Percentiles rank a stretch among this genome's conserved stretches.
Conservation (phyloP, 441 rosid genomes). For the Gossypium lobatum region DNA sequence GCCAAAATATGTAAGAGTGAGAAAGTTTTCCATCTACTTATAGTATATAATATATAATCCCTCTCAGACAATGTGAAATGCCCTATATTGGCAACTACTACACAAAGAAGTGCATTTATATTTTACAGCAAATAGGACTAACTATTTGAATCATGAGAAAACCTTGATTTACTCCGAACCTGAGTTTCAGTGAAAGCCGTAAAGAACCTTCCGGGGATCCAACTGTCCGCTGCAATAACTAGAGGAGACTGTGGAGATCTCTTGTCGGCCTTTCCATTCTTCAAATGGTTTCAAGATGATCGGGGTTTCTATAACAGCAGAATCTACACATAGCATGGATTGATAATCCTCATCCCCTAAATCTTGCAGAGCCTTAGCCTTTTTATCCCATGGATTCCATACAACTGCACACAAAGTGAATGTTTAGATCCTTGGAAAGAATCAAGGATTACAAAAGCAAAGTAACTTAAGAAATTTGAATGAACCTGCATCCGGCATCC, state of each 20-base stretch:
- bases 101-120: constrained; percentile 17
- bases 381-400: constrained; percentile 96
- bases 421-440: background rate
- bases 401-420: constrained; percentile 44
- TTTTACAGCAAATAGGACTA: background rate
- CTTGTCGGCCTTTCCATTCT: constrained; percentile 88
- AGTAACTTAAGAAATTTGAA: background rate
- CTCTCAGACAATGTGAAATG: background rate
- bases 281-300: constrained; percentile 66
- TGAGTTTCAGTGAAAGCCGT: constrained; percentile 42
- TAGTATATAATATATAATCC: no score
- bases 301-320: constrained; percentile 67
- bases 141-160: constrained; percentile 7
- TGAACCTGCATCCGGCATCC: constrained; percentile 60
- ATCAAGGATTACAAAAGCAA: background rate
- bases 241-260: constrained; percentile 77
- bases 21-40: no score
- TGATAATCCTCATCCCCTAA: constrained; percentile 85
- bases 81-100: constrained; percentile 2
- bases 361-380: constrained; percentile 67
- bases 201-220: constrained; percentile 78
- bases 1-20: no score
- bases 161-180: constrained; percentile 13
- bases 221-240: constrained; percentile 91
- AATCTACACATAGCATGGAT: constrained; percentile 76